Base-by-base conservation (phyloP, 1,139 yeast species). In the Kodamaea alishanica region DNA sequence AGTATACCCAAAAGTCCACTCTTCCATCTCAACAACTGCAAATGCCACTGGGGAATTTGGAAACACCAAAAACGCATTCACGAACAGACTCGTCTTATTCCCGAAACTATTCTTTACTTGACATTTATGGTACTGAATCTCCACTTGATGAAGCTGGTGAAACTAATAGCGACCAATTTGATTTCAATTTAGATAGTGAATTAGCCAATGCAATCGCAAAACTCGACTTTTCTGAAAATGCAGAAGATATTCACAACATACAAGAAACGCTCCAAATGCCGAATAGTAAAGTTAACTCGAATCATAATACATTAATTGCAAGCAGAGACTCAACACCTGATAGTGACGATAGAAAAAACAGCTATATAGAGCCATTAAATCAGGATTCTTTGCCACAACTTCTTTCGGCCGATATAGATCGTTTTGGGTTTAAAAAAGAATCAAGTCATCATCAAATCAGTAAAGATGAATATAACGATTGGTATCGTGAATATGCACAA, bases 351-450 rank as follows among this genome's bases (percentile, higher is more conserved):
- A 15, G 37, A 11, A 33, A 39, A 26, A 32, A 4, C 20, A 15
- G 32, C 28, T 30, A 34, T 20, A 40, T 45, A 24, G 33, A 39
- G 26, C 44, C 42, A 2, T 30, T 44, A 6, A 34, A 29, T 5
- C 6, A 37, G 8, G 34, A 33, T 6, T 32, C 30, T 28, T 28
- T 46, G 10, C 37, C 28, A 12, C 15, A 22, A 2, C 28, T 65
- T 5, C 39, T 63, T n/a, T 38, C 43, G 9, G 59, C 76, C 7
- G 69, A 70, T 28, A 70, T 79, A 40, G 97, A 90, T 58, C 63
- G 90, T 34, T 90, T 90, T 55, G 97, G 97, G 2, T 90, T 90
- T 63, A 81, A 78, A 49, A 89, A 87, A 55, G 73, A 71, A 24
- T 74, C 79, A 10, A 63, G 67, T 31, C 77, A 60, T 35, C 60